Evolutionary conservation across 169 alveolate genomes (phyloP).

Genomic region (Besnoitia besnoiti): DNA sequence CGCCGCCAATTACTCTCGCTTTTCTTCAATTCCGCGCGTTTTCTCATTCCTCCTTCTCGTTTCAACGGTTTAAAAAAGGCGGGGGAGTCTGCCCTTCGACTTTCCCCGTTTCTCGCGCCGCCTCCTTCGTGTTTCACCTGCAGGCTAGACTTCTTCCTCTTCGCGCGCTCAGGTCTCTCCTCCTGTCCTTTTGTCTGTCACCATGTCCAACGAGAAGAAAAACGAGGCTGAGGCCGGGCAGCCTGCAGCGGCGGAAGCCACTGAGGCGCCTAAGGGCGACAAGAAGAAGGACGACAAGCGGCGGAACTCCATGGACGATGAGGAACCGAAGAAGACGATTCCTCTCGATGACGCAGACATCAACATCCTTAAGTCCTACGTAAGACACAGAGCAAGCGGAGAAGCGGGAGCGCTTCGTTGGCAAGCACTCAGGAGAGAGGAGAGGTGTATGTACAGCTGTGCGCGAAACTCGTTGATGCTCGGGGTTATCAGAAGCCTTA

Average conservation of each 20-base stretch:
- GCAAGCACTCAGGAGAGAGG: too few relatives aligned
- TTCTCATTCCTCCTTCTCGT: neutral
- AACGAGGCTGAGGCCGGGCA: neutral
- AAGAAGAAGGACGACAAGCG: neutral
- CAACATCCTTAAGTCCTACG: slow-evolving; percentile 72
- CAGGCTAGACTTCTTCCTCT: too few relatives aligned
- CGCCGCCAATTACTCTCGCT: neutral
- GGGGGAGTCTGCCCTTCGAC: too few relatives aligned
- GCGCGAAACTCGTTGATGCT: too few relatives aligned
- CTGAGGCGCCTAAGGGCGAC: neutral
- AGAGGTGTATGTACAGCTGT: too few relatives aligned
- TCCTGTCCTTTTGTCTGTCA: neutral
- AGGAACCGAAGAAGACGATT: slow-evolving; percentile 11
- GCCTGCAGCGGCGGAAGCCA: neutral
- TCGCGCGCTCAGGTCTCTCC: too few relatives aligned
- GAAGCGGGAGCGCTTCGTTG: neutral
- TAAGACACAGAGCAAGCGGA: neutral
- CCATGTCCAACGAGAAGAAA: neutral
- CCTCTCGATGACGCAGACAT: slow-evolving; percentile 75
- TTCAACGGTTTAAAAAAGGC: too few relatives aligned
- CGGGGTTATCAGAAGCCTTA: too few relatives aligned
- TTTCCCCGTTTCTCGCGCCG: neutral
- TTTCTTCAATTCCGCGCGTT: neutral
- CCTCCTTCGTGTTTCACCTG: too few relatives aligned
- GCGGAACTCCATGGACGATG: neutral